Conservation (phyloP, 2,329 filamentous ascomycete genomes). For the Bipolaris victoriae region DNA sequence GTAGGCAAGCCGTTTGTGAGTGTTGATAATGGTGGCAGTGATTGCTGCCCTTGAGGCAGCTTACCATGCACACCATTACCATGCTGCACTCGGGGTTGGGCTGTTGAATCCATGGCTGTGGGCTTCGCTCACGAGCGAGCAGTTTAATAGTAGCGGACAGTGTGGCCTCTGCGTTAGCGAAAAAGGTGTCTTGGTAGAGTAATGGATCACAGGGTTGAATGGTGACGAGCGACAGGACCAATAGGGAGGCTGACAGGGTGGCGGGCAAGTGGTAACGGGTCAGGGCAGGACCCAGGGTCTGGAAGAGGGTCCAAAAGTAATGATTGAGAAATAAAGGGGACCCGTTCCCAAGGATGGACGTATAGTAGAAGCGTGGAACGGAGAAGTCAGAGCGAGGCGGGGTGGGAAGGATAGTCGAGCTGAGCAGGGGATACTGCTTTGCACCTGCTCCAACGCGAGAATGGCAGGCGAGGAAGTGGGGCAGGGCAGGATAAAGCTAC, state of each 20-base stretch:
- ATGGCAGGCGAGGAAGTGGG: slow-evolving; percentile 33
- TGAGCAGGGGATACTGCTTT: slow-evolving; percentile 17
- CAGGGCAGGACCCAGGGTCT: slow-evolving; percentile 1
- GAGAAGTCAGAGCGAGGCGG: slow-evolving; percentile 14
- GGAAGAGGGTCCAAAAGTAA: slow-evolving; percentile 9
- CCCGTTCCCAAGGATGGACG: slow-evolving; percentile 5
- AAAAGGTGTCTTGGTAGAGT: slow-evolving; percentile 9
- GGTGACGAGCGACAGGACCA: slow-evolving; percentile 24
- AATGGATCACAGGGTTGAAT: slow-evolving; percentile 17
- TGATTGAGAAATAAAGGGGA: slow-evolving; percentile 14
- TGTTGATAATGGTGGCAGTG: slow-evolving; percentile 49
- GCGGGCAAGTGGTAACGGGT: slow-evolving; percentile 2
- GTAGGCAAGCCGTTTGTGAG: slow-evolving; percentile 44
- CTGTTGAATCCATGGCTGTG: slow-evolving; percentile 38
- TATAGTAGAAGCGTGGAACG: slow-evolving; percentile 28
- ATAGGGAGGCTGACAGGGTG: slow-evolving; percentile 7
- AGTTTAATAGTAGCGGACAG: background rate
- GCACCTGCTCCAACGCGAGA: slow-evolving; percentile 31
- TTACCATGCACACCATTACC: slow-evolving; percentile 20
- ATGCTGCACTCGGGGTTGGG: slow-evolving; percentile 34
- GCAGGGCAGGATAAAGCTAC: slow-evolving; percentile 26
- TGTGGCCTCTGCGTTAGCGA: slow-evolving; percentile 8
- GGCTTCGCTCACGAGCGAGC: slow-evolving; percentile 5
- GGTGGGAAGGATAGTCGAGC: slow-evolving; percentile 19
- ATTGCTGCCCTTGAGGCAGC: slow-evolving; percentile 41